Evolutionary conservation across 441 rosid genomes (phyloP).

Genomic region (Erodium texanum): DNA sequence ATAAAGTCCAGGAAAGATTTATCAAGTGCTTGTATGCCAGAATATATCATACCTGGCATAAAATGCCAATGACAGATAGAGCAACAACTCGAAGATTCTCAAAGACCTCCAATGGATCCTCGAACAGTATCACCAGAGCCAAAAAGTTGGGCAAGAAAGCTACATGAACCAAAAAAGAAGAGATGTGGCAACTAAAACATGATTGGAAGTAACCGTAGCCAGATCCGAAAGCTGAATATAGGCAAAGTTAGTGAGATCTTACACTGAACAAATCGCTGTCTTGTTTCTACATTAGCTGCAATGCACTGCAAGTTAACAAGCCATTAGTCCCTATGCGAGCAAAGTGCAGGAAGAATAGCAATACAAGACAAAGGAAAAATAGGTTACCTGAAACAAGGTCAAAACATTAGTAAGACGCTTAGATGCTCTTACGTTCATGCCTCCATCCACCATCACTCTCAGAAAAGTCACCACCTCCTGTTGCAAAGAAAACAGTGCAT

Average conservation of each 20-base stretch:
- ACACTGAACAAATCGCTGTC: slow-evolving; percentile 4
- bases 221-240: background rate
- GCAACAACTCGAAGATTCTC: background rate
- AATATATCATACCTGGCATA: slow-evolving; percentile 3
- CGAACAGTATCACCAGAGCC: slow-evolving; percentile 3
- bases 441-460: slow-evolving; percentile 4
- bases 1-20: background rate
- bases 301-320: slow-evolving; percentile 2
- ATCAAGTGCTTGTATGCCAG: background rate
- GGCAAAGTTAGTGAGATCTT: background rate
- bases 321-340: background rate
- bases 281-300: slow-evolving; percentile 6
- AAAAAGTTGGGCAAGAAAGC: slow-evolving; percentile 4
- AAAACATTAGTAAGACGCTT: slow-evolving; percentile 7
- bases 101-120: slow-evolving; percentile 3
- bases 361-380: background rate
- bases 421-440: background rate
- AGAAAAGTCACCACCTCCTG: slow-evolving; percentile 6
- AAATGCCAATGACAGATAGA: slow-evolving; percentile 4
- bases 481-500: slow-evolving; percentile 6
- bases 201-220: background rate
- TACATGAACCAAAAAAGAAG: background rate
- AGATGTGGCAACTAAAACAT: background rate
- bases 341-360: background rate
- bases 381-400: slow-evolving; percentile 3